Evolutionary conservation across 2,329 filamentous ascomycete species (phyloP).

Genomic region (Sphaerostilbella broomeana): DNA sequence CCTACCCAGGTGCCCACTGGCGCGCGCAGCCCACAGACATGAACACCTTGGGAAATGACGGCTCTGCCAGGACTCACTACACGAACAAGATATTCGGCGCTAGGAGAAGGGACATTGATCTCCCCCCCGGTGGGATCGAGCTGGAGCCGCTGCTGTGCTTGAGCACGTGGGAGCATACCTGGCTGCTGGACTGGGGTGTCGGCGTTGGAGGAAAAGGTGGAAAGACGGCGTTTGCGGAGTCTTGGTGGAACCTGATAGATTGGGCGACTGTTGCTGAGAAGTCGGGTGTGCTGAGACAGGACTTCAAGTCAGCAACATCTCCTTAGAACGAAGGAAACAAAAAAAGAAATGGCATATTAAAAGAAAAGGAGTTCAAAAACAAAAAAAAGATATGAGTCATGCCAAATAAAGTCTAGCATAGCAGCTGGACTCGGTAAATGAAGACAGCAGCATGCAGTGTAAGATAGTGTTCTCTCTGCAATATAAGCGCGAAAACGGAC

Average conservation of each 20-base stretch:
- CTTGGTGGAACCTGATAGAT: constrained; percentile 84
- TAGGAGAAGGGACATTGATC: constrained; percentile 24
- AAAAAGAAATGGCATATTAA: background rate
- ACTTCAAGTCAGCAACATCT: constrained; percentile 25
- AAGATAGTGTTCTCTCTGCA: constrained; percentile 11
- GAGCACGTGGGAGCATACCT: constrained; percentile 95
- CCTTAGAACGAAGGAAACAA: constrained; percentile 1
- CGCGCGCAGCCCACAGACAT: constrained; percentile 63
- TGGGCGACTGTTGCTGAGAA: constrained; percentile 64
- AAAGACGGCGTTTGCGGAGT: constrained; percentile 67
- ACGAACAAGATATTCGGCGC: constrained; percentile 30
- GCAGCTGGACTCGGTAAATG: no score
- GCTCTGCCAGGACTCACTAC: constrained; percentile 33
- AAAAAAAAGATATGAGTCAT: no score
- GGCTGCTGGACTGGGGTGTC: constrained; percentile 71
- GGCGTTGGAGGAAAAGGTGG: constrained; percentile 54
- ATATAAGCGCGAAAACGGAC: constrained; percentile 1
- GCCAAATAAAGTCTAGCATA: no score
- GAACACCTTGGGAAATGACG: constrained; percentile 50
- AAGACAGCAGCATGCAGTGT: no score
- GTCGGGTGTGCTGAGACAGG: constrained; percentile 28
- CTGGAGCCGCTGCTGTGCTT: constrained; percentile 77
- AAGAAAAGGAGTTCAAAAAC: background rate
- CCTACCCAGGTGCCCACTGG: constrained; percentile 79
- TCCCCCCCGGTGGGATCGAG: constrained; percentile 60